These are phyloP conservation scores for Talaromyces adpressus DNA, from an alignment of 495 filamentous ascomycete genomes.

Conservation along the genomic window DNA sequence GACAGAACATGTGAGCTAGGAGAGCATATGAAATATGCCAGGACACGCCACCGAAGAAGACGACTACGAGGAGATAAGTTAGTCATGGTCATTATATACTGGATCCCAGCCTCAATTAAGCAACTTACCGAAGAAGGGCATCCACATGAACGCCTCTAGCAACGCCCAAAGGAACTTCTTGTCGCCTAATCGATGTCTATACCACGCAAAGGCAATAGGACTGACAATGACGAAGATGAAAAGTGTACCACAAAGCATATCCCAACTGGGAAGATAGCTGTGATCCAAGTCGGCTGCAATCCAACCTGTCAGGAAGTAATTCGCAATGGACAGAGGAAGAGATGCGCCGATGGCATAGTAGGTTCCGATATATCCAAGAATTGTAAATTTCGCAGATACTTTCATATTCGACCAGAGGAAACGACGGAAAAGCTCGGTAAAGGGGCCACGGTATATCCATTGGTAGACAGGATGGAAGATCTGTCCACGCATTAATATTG, in stretches of 20 bases:
- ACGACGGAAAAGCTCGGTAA: constrained; percentile 65
- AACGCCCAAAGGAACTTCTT: constrained; percentile 33
- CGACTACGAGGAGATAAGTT: neutral
- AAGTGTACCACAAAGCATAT: constrained; percentile 20
- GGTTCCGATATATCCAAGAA: constrained; percentile 80
- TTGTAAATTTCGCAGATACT: constrained; percentile 71
- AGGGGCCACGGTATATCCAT: constrained; percentile 56
- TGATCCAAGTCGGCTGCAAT: constrained; percentile 68
- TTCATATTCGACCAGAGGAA: constrained; percentile 71
- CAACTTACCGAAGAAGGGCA: constrained; percentile 31
- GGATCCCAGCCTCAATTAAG: neutral
- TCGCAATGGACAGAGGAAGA: constrained; percentile 25
- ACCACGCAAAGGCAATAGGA: constrained; percentile 37
- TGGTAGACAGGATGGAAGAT: constrained; percentile 55
- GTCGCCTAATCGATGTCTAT: constrained; percentile 40
- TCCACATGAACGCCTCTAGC: constrained; percentile 61
- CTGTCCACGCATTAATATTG: constrained; percentile 28
- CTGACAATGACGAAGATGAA: constrained; percentile 43
- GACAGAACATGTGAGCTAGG: constrained; percentile 41
- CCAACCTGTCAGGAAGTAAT: constrained; percentile 47
- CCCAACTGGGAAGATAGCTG: constrained; percentile 43
- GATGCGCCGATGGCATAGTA: constrained; percentile 43
- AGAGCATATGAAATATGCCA: constrained; percentile 41
- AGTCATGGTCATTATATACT: neutral
- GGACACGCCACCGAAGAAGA: constrained; percentile 42